Evolutionary conservation across 192 early-diverging fungal genomes (phyloP), one percentile per base, ranked within the genome.

Genomic region (Backusella tarrabulga): DNA sequence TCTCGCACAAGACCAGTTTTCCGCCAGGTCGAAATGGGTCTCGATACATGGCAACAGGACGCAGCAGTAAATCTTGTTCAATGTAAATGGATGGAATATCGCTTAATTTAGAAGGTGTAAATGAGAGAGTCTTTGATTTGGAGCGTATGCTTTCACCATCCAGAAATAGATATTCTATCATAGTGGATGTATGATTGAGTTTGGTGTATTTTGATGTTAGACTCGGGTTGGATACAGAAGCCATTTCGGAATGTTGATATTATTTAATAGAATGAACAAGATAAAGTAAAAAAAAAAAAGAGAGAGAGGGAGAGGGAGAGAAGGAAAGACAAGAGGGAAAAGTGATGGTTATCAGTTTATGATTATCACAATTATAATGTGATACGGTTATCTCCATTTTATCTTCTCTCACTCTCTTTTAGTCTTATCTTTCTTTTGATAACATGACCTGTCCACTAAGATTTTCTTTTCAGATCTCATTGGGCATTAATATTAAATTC

Each of bases 111-210:
- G 35, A 41, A 32, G 68, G 68, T 70, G 29, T 52, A 5, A 21
- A 35, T 17, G 79, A 75, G 38, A 88, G 72, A 44, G 87, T 88
- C n/a, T 68, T 85, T 19, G 87, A 79, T 66, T 88, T 88, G 15
- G 81, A 77, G 56, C 85, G 83, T 21, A 88, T 44, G 7, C 79
- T 76, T 35, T 71, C 42, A 54, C 85, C 87, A 78, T 86, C 87
- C 12, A 88, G 85, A 81, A 86, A 88, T 29, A 88, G 73, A 63
- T 89, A 88, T 71, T 85, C 88, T 15, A 84, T 86, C 4, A n/a
- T 78, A 79, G 79, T 38, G 77, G 35, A 40, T 73, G 68, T 63
- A 1, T 67, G 66, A 23, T 32, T 34, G 7, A 76, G 41, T 63
- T 36, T 35, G 4, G 32, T 15, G 11, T 76, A 71, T 76, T 70